phyloP scores from a whole-genome alignment of 208 protist genomes.

The Vickermania spadyakhi region DNA sequence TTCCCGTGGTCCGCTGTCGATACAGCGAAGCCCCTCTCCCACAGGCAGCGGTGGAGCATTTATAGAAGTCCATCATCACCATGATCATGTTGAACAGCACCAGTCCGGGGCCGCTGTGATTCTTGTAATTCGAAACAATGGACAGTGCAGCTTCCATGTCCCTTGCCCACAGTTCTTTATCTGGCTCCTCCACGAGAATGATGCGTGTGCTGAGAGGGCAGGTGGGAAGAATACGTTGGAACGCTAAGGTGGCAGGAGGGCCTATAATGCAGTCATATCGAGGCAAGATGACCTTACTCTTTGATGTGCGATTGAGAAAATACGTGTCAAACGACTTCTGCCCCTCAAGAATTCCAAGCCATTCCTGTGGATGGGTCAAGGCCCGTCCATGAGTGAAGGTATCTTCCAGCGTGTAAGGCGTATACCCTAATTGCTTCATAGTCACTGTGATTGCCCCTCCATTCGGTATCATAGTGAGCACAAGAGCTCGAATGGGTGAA shows the following conservation, averaged over 20 bases:
- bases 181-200: conserved; percentile 67
- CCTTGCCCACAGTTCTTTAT: conserved; percentile 65
- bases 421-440: conserved; percentile 53
- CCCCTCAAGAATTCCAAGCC: conserved; percentile 49
- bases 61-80: conserved; percentile 42
- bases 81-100: conserved; percentile 44
- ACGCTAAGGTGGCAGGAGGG: conserved; percentile 70
- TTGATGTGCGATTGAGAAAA: conserved; percentile 13
- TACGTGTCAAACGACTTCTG: conserved; percentile 55
- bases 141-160: conserved; percentile 39
- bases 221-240: conserved; percentile 55
- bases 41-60: conserved; percentile 11
- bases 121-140: conserved; percentile 27
- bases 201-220: conserved; percentile 74
- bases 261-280: conserved; percentile 67
- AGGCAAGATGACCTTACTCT: background rate
- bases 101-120: conserved; percentile 4
- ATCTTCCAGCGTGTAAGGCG: conserved; percentile 66
- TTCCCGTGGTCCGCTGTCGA: conserved; percentile 1
- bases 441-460: conserved; percentile 56
- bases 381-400: conserved; percentile 49
- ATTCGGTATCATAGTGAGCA: conserved; percentile 72
- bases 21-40: conserved; percentile 1
- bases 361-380: conserved; percentile 71
- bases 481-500: conserved; percentile 34